These are phyloP conservation scores for Diaporthe vexans DNA, from an alignment of 2,329 filamentous ascomycete genomes.

Conservation along the genomic window DNA sequence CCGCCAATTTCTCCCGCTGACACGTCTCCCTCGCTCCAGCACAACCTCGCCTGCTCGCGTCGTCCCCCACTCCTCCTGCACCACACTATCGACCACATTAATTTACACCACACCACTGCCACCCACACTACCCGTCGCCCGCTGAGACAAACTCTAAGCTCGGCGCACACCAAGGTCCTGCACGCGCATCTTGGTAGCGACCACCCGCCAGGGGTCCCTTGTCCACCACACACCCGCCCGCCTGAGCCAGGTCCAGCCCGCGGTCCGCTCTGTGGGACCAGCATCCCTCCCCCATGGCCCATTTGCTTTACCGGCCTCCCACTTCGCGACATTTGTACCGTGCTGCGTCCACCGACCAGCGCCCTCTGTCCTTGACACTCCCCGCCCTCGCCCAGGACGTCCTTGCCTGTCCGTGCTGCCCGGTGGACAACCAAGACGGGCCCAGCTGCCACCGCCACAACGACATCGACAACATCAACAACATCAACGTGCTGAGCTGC, in stretches of 20 bases:
- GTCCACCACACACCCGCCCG: slow-evolving; percentile 14
- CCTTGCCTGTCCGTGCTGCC: neutral
- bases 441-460: neutral
- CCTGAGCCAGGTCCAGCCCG: slow-evolving; percentile 1
- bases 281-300: slow-evolving; percentile 22
- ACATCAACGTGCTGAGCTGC: neutral
- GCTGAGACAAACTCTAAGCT: slow-evolving; percentile 33
- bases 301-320: slow-evolving; percentile 28
- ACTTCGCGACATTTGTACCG: slow-evolving; percentile 28
- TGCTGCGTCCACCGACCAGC: slow-evolving; percentile 27
- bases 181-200: slow-evolving; percentile 28
- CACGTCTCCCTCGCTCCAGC: slow-evolving; percentile 1
- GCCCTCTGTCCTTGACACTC: slow-evolving; percentile 4
- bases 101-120: slow-evolving; percentile 19
- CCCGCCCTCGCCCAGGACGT: slow-evolving; percentile 28
- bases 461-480: neutral
- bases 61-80: neutral
- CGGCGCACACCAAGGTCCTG: slow-evolving; percentile 6
- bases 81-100: slow-evolving; percentile 10
- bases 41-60: slow-evolving; percentile 11
- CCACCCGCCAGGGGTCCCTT: slow-evolving; percentile 7
- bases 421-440: neutral
- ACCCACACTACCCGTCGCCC: neutral
- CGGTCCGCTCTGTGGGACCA: slow-evolving; percentile 24
- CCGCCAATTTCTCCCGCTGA: slow-evolving; percentile 22